A percentile compares a stretch with the other conserved stretches of the same genome.
Evolutionary conservation across 1,139 yeast species (phyloP).

Genomic region (Wickerhamomyces sp.): DNA sequence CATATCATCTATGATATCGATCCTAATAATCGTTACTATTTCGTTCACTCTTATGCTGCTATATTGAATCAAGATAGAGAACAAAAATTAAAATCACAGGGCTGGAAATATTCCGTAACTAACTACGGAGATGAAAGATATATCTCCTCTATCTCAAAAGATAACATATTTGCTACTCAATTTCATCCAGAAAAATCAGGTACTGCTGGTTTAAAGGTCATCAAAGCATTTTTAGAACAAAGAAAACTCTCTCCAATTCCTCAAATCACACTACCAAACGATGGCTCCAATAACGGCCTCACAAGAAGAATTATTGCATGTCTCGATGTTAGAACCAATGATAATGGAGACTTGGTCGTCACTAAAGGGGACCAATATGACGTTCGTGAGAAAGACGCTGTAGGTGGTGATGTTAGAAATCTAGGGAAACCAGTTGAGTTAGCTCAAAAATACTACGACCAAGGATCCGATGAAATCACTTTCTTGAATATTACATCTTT

Average conservation of each 20-base stretch:
- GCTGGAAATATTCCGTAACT: conserved; percentile 78
- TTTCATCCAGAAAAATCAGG: conserved; percentile 98
- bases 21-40: conserved; percentile 71
- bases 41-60: conserved; percentile 92
- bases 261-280: conserved; percentile 29
- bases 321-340: conserved; percentile 92
- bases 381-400: conserved; percentile 67
- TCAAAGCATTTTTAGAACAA: conserved; percentile 66
- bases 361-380: conserved; percentile 98
- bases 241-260: conserved; percentile 29
- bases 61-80: conserved; percentile 40
- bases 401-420: conserved; percentile 66
- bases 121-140: conserved; percentile 76
- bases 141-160: conserved; percentile 76
- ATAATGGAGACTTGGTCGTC: conserved; percentile 89
- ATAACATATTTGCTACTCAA: conserved; percentile 87
- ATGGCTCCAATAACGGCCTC: conserved; percentile 60
- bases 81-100: conserved; percentile 34
- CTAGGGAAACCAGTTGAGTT: conserved; percentile 93
- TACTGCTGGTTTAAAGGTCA: conserved; percentile 73
- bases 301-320: conserved; percentile 93
- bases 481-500: conserved; percentile 92
- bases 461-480: conserved; percentile 97
- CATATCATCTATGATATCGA: conserved; percentile 54
- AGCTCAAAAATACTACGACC: conserved; percentile 83